Evolutionary conservation across 1,284 basidiomycete genomes (phyloP).

Genomic region (Trametes versicolor): DNA sequence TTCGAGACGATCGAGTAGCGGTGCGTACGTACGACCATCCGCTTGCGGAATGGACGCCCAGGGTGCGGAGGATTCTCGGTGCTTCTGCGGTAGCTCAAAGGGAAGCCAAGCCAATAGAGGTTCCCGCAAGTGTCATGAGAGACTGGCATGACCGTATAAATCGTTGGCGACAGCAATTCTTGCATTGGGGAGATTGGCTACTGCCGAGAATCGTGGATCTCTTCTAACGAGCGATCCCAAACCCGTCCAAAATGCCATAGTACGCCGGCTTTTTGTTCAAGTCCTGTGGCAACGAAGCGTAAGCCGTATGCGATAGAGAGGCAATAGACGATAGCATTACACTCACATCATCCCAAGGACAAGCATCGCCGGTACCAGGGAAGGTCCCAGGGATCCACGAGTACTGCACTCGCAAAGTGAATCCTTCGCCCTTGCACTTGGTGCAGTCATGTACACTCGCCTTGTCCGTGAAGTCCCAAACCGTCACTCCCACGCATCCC

Average conservation of each 20-base stretch:
- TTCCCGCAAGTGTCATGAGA: no score
- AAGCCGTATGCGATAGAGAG: not conserved
- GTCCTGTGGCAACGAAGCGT: slow-evolving; percentile 24
- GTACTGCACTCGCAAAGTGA: slow-evolving; percentile 42
- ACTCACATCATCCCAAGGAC: slow-evolving; percentile 57
- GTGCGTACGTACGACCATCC: not conserved
- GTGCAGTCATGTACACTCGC: not conserved
- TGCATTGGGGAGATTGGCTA: no score
- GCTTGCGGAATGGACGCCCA: no score
- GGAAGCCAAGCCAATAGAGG: no score
- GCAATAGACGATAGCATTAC: not conserved
- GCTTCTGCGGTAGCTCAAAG: no score
- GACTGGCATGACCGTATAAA: no score
- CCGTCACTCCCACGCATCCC: slow-evolving; percentile 60
- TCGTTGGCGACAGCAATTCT: no score
- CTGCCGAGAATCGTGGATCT: not conserved
- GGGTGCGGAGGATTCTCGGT: not conserved
- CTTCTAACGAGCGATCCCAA: slow-evolving; percentile 5
- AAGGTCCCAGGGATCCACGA: slow-evolving; percentile 62
- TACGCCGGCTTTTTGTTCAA: slow-evolving; percentile 38
- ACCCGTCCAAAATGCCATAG: slow-evolving; percentile 33
- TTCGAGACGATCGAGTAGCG: not conserved
- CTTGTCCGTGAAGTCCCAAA: slow-evolving; percentile 66
- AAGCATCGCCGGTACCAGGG: slow-evolving; percentile 57
- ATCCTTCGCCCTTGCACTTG: not conserved